These are phyloP conservation scores for Pseudopediastrum boryanum DNA, from an alignment of 139 green algal genomes.

Conservation along the genomic window DNA sequence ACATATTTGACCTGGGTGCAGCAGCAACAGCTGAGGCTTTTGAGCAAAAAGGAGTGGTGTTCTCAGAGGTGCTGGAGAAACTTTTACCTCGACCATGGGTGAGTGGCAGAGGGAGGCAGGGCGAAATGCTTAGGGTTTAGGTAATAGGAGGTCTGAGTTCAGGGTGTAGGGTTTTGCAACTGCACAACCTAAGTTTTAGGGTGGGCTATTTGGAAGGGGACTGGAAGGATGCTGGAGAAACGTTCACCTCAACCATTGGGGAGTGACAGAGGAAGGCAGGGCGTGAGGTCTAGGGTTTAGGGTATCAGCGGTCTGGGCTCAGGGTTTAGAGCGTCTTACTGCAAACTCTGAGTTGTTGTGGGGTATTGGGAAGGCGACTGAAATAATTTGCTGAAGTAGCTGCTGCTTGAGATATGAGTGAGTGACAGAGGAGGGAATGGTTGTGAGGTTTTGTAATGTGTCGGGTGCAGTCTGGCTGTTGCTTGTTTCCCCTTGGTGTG, in stretches of 20 bases:
- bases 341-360: not conserved
- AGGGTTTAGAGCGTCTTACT: not conserved
- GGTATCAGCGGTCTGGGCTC: too few species aligned
- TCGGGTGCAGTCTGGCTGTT: not conserved
- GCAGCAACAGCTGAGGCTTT: conserved; percentile 50
- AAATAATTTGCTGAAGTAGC: conserved; percentile 43
- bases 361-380: not conserved
- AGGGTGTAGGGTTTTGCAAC: not conserved
- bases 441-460: not conserved
- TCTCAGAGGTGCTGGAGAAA: conserved; percentile 54
- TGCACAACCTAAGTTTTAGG: not conserved
- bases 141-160: too few species aligned
- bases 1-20: conserved; percentile 89
- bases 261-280: not conserved
- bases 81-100: conserved; percentile 78
- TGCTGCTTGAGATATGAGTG: conserved; percentile 76
- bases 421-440: not conserved
- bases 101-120: conserved; percentile 1
- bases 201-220: not conserved
- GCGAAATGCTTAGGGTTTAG: too few species aligned
- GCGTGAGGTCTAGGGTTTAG: too few species aligned
- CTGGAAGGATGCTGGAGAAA: conserved; percentile 42
- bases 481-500: too few species aligned
- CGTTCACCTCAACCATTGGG: conserved; percentile 76
- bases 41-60: conserved; percentile 36